Conservation (phyloP, 345 rosid species). For the Pugionium cornutum region DNA sequence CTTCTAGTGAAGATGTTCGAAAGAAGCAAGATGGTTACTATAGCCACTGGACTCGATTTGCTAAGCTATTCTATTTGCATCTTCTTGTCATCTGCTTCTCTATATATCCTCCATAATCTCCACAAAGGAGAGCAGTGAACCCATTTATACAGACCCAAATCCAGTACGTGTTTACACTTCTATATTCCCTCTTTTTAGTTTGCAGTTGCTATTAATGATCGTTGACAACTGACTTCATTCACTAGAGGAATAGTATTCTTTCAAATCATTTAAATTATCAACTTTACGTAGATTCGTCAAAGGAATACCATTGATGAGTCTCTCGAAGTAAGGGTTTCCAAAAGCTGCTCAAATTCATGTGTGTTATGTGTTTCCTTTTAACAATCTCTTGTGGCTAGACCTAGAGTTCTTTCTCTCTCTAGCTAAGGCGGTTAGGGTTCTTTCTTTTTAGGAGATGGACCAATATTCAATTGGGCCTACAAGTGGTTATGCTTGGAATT, state of each 20-base stretch:
- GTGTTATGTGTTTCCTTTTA: slow-evolving; percentile 39
- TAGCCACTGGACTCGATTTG: slow-evolving; percentile 76
- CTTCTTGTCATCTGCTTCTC: slow-evolving; percentile 83
- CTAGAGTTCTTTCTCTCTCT: too few species aligned
- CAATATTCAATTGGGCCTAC: too few species aligned
- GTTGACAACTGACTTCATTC: background rate
- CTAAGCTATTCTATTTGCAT: slow-evolving; percentile 85
- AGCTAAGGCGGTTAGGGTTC: too few species aligned
- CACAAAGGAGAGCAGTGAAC: slow-evolving; percentile 55
- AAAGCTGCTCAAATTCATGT: slow-evolving; percentile 41
- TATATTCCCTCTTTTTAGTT: background rate
- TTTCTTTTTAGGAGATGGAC: too few species aligned
- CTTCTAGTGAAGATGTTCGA: slow-evolving; percentile 95
- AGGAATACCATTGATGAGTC: slow-evolving; percentile 52
- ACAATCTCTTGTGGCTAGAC: slow-evolving; percentile 44
- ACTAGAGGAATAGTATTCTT: slow-evolving; percentile 41
- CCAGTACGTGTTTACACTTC: background rate
- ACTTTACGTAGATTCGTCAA: slow-evolving; percentile 42
- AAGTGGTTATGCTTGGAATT: too few species aligned
- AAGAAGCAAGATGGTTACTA: slow-evolving; percentile 91
- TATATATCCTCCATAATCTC: slow-evolving; percentile 82
- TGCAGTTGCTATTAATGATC: background rate
- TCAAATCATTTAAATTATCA: slow-evolving; percentile 38
- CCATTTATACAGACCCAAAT: slow-evolving; percentile 18
- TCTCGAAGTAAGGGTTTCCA: slow-evolving; percentile 39